Conservation (phyloP, 352 stramenopile genomes). For the Pythium aristosporum region DNA sequence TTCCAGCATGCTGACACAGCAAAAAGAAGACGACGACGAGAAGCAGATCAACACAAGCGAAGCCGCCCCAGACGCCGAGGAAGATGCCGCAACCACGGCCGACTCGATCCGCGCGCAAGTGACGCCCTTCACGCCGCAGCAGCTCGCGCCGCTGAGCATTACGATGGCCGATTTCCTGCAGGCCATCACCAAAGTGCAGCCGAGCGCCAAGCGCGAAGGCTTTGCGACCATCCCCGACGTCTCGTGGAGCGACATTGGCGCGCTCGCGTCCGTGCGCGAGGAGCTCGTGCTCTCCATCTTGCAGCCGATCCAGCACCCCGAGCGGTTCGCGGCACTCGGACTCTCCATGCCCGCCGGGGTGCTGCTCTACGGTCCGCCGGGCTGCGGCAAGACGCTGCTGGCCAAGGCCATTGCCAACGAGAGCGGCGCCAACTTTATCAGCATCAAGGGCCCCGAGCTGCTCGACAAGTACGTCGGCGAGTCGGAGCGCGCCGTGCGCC, state of each 20-base stretch:
- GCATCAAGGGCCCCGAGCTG: conserved; percentile 98
- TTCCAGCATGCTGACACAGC: conserved; percentile 56
- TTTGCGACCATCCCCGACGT: conserved; percentile 99
- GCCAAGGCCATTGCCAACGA: conserved; percentile 99
- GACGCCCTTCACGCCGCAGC: conserved; percentile 84
- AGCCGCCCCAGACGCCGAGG: neutral
- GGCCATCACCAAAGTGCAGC: conserved; percentile 96
- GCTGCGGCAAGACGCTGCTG: conserved; percentile 98
- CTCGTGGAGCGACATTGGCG: conserved; percentile 98
- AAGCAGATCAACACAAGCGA: neutral
- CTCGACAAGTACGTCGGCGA: conserved; percentile 99
- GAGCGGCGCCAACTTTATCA: conserved; percentile 99
- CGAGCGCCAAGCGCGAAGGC: conserved; percentile 97
- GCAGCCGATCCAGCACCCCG: conserved; percentile 96
- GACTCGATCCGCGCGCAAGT: conserved; percentile 66
- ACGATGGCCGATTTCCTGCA: conserved; percentile 97
- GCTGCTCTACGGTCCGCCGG: conserved; percentile 97
- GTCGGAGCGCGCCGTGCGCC: conserved; percentile 93
- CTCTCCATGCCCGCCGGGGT: conserved; percentile 96
- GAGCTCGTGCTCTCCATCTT: conserved; percentile 96
- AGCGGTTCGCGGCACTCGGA: conserved; percentile 93
- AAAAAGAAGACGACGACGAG: conserved; percentile 8
- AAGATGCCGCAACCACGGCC: conserved; percentile 31
- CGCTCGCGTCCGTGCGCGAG: conserved; percentile 90
- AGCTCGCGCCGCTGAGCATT: conserved; percentile 93